Evolutionary conservation across 129 eudicot species (phyloP), one percentile per base, ranked within the genome.

Genomic region (Solidago caesia): DNA sequence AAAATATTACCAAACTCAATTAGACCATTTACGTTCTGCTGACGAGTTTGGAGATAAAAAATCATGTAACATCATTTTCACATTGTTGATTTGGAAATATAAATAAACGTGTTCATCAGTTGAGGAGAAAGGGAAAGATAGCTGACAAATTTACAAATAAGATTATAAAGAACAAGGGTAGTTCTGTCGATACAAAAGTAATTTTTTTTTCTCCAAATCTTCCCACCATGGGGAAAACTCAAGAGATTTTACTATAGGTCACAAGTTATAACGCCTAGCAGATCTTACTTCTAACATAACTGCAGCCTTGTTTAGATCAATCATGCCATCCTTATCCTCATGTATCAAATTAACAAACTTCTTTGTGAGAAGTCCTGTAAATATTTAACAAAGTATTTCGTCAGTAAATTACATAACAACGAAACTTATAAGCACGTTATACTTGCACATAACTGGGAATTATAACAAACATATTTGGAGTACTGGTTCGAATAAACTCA

Each of bases 281-380:
- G 39, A 72, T 26, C 80, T 46, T 87, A 89, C 96, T 63, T 81
- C 82, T 75, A 89, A 72, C 67, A 81, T 71, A 57, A 79, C 85
- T 67, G 96, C 96, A 70, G 88, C 76, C 72, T 69, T 76, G 84
- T 89, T 89, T 33, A 89, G 80, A 85, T 89, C 90, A 84, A 89
- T 80, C 70, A 76, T 81, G 25, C 96, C 96, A 81, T 85, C 90
- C 66, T 81, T 68, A 15, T 88, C 84, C 65, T 74, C 87, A 14
- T 73, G 86, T 68, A 89, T 76, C 83, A 87, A 68, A 53, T 71
- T 79, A 71, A 89, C 74, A 75, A 89, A 89, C 81, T 89, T 89
- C 85, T 89, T 89, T 21, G 90, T 89, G 49, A 89, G 84, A 80
- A 87, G 80, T 59, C 92, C 96, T 89, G 88, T 68, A 70, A 80